Base-by-base conservation (phyloP, 1,284 basidiomycete genomes). In the Heliocybe sulcata region DNA sequence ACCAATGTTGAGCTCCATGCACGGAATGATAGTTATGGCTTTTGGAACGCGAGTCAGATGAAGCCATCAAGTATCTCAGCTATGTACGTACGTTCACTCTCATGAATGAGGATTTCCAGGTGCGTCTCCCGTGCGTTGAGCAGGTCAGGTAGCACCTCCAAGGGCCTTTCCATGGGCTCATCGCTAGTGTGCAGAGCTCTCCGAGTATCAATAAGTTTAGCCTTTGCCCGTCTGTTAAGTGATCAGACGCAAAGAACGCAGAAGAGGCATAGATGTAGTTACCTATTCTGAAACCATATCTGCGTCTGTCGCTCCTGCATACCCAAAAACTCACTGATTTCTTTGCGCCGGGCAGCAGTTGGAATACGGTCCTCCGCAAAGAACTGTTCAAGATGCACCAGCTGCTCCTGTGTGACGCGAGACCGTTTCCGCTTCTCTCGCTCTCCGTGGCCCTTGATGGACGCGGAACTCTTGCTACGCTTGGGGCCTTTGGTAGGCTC, bases 281-380 rank as follows among this genome's bases (percentile, higher is more conserved):
- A 87, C 88, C 89, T 77, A 64, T 92, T 92, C 67, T 92, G 89
- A 64, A 90, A 92, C 90, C 89, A 91, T 55, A 92, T 87, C 69
- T 91, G 89, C 0, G 87, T 90, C 73, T 91, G 89, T 42, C 88
- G 82, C 69, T 91, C 89, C 56, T 87, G 79, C 85, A 91, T 90
- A 19, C 87, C 86, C n/a, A 92, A 73, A 56, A 80, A 67, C 33
- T 83, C 78, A 55, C 85, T 83, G 54, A 92, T 90, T 62, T 90
- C 87, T 57, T 81, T 80, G 52, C 89, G 75, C 52, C 82, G 77
- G 6, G 77, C 76, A 3, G 85, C 83, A 2, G 84, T 86, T 12
- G 89, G 89, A 61, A 81, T 87, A 47, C 82, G 76, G 66, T 91
- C 86, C 52, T 72, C 63, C 16, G 79, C 68, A 64, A 91, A 92